Percentiles rank a stretch among this genome's conserved stretches.
phyloP scores from a whole-genome alignment of 768 basidiomycete genomes.

The Terana coerulea region DNA sequence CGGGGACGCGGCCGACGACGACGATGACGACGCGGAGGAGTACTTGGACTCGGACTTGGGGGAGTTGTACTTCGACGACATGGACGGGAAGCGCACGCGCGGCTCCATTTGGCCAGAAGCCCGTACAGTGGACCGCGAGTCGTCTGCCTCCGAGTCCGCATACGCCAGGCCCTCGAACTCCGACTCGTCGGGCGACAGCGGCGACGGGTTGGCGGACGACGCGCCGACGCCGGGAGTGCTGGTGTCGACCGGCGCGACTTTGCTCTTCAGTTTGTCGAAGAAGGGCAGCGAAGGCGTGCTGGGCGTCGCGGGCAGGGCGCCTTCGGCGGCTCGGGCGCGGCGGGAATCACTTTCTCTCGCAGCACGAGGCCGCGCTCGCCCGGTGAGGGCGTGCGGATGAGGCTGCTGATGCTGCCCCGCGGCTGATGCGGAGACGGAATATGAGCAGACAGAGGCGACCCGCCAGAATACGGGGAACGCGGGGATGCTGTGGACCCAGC shows the following conservation, averaged over 20 bases:
- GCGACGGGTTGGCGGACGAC: constrained; percentile 8
- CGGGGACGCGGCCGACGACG: constrained; percentile 11
- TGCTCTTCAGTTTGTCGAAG: constrained; percentile 51
- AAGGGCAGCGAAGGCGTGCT: constrained; percentile 39
- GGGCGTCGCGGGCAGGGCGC: constrained; percentile 20
- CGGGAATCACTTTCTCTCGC: constrained; percentile 21
- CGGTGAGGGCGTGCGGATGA: constrained; percentile 18
- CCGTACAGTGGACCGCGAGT: constrained; percentile 17
- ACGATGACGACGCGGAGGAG: constrained; percentile 17
- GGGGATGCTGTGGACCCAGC: constrained; percentile 23
- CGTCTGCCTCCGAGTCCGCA: constrained; percentile 28
- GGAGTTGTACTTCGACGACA: constrained; percentile 13
- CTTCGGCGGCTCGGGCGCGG: constrained; percentile 22
- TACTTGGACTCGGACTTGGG: constrained; percentile 20
- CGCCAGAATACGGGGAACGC: constrained; percentile 25
- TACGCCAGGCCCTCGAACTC: constrained; percentile 35
- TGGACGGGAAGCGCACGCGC: constrained; percentile 36
- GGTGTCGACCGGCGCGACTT: constrained; percentile 21
- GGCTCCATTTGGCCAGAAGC: neutral
- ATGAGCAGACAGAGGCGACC: constrained; percentile 20
- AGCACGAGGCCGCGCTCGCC: constrained; percentile 9
- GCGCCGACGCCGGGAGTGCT: constrained; percentile 17
- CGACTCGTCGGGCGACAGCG: constrained; percentile 23
- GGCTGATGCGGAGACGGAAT: constrained; percentile 15
- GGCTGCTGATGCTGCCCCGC: constrained; percentile 14